Base-by-base conservation (phyloP, 2,329 filamentous ascomycete species). In the Sporothrix euskadiensis region DNA sequence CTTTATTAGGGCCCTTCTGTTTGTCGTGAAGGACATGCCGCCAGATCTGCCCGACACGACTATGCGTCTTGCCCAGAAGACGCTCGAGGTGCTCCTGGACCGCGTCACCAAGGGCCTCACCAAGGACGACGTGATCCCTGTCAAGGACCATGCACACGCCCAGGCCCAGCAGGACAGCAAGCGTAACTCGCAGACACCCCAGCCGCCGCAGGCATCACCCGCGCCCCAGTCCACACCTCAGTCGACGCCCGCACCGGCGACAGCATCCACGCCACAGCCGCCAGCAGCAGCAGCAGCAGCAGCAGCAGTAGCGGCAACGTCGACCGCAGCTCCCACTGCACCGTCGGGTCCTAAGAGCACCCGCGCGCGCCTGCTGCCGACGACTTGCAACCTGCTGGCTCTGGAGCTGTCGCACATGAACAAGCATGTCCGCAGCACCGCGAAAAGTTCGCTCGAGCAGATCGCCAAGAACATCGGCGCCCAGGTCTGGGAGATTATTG, bases 1-100 rank as follows among this genome's bases (percentile, higher is more conserved):
- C 74, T 94, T 98, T 77, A 91, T 96, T 74, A 90, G 93, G 70
- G 93, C 94, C n/a, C 85, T 99, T 72, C 91, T 97, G 83, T 98
- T 97, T 82, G 94, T 99, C 76, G 94, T 99, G 84, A 99, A 99
- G 83, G 96, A 99, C 80, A 98, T 98, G 88, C 96, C 97, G 0
- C 89, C 93, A 72, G 96, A 99, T 80, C 87, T 99, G 0, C 95
- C 97, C 1, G 94, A 97, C 73, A 94, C 92, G 79, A 98, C 96
- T 1, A 88, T 96, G 49, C 86, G 91, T 47, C 90, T 93, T 74
- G 94, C 96, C 0, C 93, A 97, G 81, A 88, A 90, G 26, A 97
- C 95, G 0, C 85, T 99, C 30, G 91, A 95, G 78, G 87, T 93
- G 57, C 88, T 98, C 41, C 86, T 98, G 47, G 86, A 88, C 73